Evolutionary conservation across 495 filamentous ascomycete species (phyloP), one percentile per base, ranked within the genome.

Genomic region (Hypomontagnella monticulosa): DNA sequence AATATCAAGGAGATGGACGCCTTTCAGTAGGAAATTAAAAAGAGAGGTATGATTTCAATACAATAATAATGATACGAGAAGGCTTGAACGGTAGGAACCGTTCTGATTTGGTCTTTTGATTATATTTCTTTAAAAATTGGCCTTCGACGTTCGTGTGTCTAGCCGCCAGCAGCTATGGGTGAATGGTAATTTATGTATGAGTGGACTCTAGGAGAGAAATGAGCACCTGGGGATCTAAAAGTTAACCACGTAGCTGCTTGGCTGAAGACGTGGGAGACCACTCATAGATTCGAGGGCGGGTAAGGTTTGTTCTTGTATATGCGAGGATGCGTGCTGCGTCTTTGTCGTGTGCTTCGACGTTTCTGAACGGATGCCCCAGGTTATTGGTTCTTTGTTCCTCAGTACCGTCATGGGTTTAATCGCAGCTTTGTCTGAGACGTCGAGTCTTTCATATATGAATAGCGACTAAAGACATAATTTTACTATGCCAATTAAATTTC

Each of bases 141-240:
- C 63, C 56, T 67, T 63, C 60, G 66, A 67, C 61, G 27, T 63
- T 59, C n/a, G n/a, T 48, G 36, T 57, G 55, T 71, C 64, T 63
- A 73, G 71, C 71, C 68, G 71, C 71, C 71, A 71, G 71, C 71
- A 73, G 71, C 71, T 61, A 68, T 62, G 33, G 32, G 50, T 57
- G 55, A 61, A 69, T 61, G 56, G 33, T 40, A 61, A 65, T 32
- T 67, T 64, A 54, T 70, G 34, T 53, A 38, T 59, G 36, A 59
- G 4, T 19, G 38, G 51, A 57, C 34, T 50, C 36, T 66, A 66
- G 51, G 62, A 67, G 61, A 61, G 55, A 66, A 68, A 64, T 48
- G 66, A 71, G 66, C 69, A 70, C 65, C 67, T 69, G 63, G 34
- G 55, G 40, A 53, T 60, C 43, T 68, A 62, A 53, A 53, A 52